These are phyloP conservation scores for Chrysanthemum lavandulifolium DNA, from an alignment of 129 eudicot genomes.

Conservation along the genomic window DNA sequence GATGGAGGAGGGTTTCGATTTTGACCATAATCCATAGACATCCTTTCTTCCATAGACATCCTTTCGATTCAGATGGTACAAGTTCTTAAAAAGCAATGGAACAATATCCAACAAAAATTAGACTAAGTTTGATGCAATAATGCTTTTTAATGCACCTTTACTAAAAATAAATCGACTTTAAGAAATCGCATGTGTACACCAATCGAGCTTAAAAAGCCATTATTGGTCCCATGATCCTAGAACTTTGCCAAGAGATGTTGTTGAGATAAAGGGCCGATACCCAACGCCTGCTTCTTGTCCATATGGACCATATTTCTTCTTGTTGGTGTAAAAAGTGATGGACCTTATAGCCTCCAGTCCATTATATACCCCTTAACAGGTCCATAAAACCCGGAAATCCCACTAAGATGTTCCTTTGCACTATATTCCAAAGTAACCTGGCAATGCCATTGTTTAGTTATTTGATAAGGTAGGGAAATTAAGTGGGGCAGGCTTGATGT, in stretches of 20 bases:
- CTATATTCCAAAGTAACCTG: conserved; percentile 19
- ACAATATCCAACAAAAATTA: not conserved
- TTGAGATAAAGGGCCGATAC: not conserved
- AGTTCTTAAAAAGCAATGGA: not conserved
- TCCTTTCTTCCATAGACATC: no score
- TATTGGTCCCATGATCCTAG: conserved; percentile 31
- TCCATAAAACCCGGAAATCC: conserved; percentile 13
- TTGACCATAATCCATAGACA: no score
- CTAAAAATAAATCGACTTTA: not conserved
- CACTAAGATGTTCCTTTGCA: not conserved
- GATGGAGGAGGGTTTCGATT: no score
- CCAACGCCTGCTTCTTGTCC: conserved; percentile 1
- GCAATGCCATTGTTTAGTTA: not conserved
- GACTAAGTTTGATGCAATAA: not conserved
- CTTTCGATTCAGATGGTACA: no score
- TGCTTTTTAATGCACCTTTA: no score
- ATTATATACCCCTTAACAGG: not conserved
- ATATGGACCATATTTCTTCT: conserved; percentile 21
- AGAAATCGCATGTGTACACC: conserved; percentile 34
- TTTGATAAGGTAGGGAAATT: no score
- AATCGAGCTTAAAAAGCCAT: conserved; percentile 21
- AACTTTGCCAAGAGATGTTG: conserved; percentile 23
- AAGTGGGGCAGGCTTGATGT: no score
- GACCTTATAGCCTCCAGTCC: conserved; percentile 13
- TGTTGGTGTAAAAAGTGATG: conserved; percentile 23